Base-by-base conservation (phyloP, 768 basidiomycete species). In the Lepiota brunneoincarnata region DNA sequence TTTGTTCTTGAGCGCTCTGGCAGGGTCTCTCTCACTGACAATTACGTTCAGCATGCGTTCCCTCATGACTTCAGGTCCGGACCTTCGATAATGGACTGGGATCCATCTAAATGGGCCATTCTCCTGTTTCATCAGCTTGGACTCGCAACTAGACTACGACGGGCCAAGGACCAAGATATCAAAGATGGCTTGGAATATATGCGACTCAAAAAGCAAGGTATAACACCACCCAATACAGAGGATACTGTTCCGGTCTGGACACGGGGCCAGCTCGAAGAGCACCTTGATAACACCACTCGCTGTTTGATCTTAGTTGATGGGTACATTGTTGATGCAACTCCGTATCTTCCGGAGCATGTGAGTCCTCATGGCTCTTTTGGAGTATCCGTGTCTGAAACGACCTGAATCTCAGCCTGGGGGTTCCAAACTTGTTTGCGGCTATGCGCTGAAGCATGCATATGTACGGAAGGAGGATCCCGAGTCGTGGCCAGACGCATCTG, bases 51-150 rank as follows among this genome's bases (percentile, higher is more conserved):
- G 80, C 88, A 91, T 65, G 77, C 87, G 0, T 91, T 90, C 61
- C 89, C 89, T 9, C 81, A 85, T 54, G 89, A 92, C 66, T 91
- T 83, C 67, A 80, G 88, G 21, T 86, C 88, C 17, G 87, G 83
- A 0, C 84, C 82, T 9, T 74, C 77, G 17, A 43, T 55, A 6
- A 65, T 72, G 21, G 87, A 86, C 59, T 92, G 87, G 87, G 89
- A 92, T 66, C 88, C 89, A 0, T 86, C 86, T 1, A 91, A 90
- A 70, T 91, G 87, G 89, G 76, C 84, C 39, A 90, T 91, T 38
- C 63, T 79, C 18, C 44, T 69, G 4, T 71, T 91, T 10, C 69
- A 83, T 58, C 61, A 59, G 4, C 46, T 83, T 6, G 80, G 82
- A 0, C 64, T 83, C 0, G 79, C 72, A 1, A 69, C 64, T 5